Evolutionary conservation across 2,329 filamentous ascomycete genomes (phyloP).

Genomic region (Diaporthe capsici): DNA sequence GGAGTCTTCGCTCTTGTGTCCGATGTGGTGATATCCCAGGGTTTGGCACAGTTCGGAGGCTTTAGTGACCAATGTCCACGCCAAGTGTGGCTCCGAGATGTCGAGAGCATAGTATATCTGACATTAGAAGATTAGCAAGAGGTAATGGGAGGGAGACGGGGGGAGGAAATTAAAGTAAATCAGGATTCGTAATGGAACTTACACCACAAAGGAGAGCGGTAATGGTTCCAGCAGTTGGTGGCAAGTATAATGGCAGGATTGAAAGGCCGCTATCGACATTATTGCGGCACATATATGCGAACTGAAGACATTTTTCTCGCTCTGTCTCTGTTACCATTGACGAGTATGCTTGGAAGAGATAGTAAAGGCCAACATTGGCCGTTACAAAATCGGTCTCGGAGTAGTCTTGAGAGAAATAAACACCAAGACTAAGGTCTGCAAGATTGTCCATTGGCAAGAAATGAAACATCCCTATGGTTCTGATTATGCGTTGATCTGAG

Average conservation of each 20-base stretch:
- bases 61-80: background rate
- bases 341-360: background rate
- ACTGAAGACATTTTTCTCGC: background rate
- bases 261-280: constrained; percentile 4
- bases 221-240: background rate
- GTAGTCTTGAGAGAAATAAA: background rate
- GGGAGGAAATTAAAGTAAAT: no score
- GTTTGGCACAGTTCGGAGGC: background rate
- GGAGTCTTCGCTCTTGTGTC: background rate
- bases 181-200: background rate
- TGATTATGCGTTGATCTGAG: background rate
- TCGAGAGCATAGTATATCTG: constrained; percentile 4
- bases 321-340: background rate
- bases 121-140: background rate
- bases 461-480: background rate
- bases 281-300: background rate
- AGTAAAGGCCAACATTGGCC: background rate
- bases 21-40: background rate
- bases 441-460: background rate
- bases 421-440: background rate
- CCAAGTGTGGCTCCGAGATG: background rate
- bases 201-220: background rate
- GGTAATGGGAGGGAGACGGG: no score
- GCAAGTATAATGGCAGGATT: background rate
- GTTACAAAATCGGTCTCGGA: background rate